Evolutionary conservation across 2,329 filamentous ascomycete species (phyloP), one percentile per base, ranked within the genome.

Genomic region (Xylaria sp.): DNA sequence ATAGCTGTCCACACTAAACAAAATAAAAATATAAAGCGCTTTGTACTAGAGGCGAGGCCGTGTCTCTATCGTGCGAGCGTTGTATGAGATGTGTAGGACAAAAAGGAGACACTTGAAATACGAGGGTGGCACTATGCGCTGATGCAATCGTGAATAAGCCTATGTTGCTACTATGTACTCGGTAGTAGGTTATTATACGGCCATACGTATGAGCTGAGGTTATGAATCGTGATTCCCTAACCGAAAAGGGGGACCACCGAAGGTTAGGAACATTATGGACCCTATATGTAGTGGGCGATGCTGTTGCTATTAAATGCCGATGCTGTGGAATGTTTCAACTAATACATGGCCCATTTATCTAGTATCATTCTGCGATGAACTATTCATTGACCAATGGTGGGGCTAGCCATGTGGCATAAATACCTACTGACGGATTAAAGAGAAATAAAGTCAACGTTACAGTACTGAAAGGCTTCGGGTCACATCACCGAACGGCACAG

Each of bases 401-500:
- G 17, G 2, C 13, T 17, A 58, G 25, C 15, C 5, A 29, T 15
- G 22, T 20, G 33, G 20, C 20, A 3, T n/a, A n/a, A n/a, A n/a
- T n/a, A n/a, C n/a, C n/a, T 25, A 44, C 27, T 33, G 25, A 36
- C 17, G 39, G 38, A 33, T n/a, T 5, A 13, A 31, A 64, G 45
- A 65, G 64, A 63, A 56, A 64, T 44, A 38, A 62, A 50, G 58
- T 39, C 36, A 20, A 25, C 9, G 55, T 59, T 54, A 15, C 22
- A 42, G 20, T 29, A 49, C 10, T 38, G n/a, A 33, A 44, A 22
- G 6, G 17, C 36, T 51, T 44, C 2, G 57, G 44, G 59, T 58
- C 36, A 27, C 25, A 55, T 29, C 55, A 39, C 42, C 59, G 49
- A 59, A 31, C 66, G 54, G 63, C 49, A 27, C 17, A 3, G 50